Evolutionary conservation across 768 basidiomycete genomes (phyloP), one percentile per base, ranked within the genome.

Genomic region (Porphyrellus cyaneotinctus): DNA sequence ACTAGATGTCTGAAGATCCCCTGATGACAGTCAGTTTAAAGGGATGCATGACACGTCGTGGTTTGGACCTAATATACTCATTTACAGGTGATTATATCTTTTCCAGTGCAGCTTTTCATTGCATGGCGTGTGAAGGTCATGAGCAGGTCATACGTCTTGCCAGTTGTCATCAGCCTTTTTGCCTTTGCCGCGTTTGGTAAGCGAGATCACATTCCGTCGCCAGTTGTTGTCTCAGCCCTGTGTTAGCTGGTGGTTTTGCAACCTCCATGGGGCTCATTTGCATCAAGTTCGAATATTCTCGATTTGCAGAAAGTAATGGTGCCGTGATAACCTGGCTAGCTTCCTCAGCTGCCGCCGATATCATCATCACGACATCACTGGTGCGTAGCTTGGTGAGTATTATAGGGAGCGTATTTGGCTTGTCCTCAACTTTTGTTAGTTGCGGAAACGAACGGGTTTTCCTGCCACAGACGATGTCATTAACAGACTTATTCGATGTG

Each of bases 21-120:
- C 65, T 72, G 0, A 60, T 74, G 58, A 80, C 78, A 13, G 77
- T 78, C 18, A 55, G 68, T 55, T 8, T 22, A 6, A 4, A 36
- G 12, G 26, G 13, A 42, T 17, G 1, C 13, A 2, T 1, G 10
- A 1, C 14, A 14, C 26, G n/a, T n/a, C n/a, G n/a, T 4, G 1
- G 7, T 24, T 51, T 26, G 1, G 3, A 18, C 24, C 32, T 47
- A 22, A 42, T 14, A 35, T 37, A 1, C 26, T 28, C 18, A 3
- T 50, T 15, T 12, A 28, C 39, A 79, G 78, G 77, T 72, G 6
- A 69, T 80, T 48, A 75, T 76, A 30, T 75, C 74, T 1, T 54
- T 68, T 6, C 57, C 72, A 13, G 77, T 78, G 7, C 78, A 80
- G 47, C 52, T 74, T 6, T 81, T 80, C 58, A 78, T 78, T 42